Evolutionary conservation across 768 basidiomycete genomes (phyloP), one percentile per base, ranked within the genome.

Genomic region (Mycena epipterygia): DNA sequence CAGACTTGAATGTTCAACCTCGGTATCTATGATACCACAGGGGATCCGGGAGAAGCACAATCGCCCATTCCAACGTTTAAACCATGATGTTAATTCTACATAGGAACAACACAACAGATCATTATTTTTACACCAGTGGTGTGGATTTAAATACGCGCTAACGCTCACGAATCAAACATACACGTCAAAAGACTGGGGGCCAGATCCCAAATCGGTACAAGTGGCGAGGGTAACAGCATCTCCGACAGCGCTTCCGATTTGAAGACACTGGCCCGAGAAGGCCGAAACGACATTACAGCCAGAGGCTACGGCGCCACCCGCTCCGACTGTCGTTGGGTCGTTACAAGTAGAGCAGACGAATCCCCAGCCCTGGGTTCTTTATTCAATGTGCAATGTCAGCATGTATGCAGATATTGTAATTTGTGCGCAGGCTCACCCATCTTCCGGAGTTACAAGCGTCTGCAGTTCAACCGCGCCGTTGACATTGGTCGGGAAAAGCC

Each of bases 261-360:
- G 64, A 3, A 65, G 63, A 19, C 69, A 70, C 32, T 70, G 57
- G 19, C 69, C 69, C 2, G 63, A 60, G 33, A 13, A 35, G 3
- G 57, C 58, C 9, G 49, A 60, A 14, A 59, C 51, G 16, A 70
- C 64, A 8, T 53, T 53, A 48, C 69, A 70, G 1, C 30, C 33
- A 3, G 63, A 52, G 7, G 49, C 69, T 14, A 65, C 27, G 12
- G 52, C 55, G 0, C 63, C 68, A 12, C 57, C 63, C 4, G 12
- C 32, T 17, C 35, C 56, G 30, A 63, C 62, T 0, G 63, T 60
- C 30, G 48, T 46, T 5, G 58, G 52, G n/a, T 59, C 44, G 42
- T 39, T 61, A 64, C 69, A 70, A 6, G 49, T 46, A 5, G 69
- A 52, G 58, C 69, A 70, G 32, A 70, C 44, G 39, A 70, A 65